phyloP scores from a whole-genome alignment of 2,329 filamentous ascomycete species.

The Paecilomyces sp. region DNA sequence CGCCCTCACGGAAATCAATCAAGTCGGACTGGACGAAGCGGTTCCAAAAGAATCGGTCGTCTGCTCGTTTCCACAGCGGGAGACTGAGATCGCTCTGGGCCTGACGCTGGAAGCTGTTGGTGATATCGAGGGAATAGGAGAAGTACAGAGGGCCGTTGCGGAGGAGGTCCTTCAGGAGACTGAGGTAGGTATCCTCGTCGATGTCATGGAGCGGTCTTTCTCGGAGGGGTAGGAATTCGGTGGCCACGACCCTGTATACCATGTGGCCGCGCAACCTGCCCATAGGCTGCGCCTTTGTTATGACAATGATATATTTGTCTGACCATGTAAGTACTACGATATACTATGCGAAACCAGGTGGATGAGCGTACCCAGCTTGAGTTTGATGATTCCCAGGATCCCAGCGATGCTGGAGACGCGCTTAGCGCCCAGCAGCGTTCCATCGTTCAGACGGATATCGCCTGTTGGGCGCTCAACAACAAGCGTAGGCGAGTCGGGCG shows the following conservation, averaged over 20 bases:
- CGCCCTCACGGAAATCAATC: constrained; percentile 72
- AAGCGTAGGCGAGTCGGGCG: constrained; percentile 77
- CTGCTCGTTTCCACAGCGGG: constrained; percentile 84
- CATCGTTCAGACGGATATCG: constrained; percentile 78
- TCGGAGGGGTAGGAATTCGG: constrained; percentile 88
- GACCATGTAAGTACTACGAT: constrained; percentile 11
- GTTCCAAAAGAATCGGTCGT: constrained; percentile 99
- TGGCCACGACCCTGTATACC: constrained; percentile 86
- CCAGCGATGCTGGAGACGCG: constrained; percentile 91
- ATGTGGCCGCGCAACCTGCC: constrained; percentile 91
- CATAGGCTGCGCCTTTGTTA: constrained; percentile 87
- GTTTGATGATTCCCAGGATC: constrained; percentile 86
- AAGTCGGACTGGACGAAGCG: constrained; percentile 84
- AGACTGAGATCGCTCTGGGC: constrained; percentile 63
- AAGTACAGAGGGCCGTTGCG: constrained; percentile 91
- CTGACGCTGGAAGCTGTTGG: constrained; percentile 94
- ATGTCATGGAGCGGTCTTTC: constrained; percentile 85
- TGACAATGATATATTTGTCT: constrained; percentile 95
- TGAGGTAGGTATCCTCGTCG: constrained; percentile 88
- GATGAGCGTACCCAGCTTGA: constrained; percentile 68
- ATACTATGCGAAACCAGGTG: not conserved
- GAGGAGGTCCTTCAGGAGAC: constrained; percentile 72
- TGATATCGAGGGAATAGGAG: constrained; percentile 93
- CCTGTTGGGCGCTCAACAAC: constrained; percentile 89
- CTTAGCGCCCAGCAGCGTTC: constrained; percentile 66